Percentiles rank a stretch among this genome's conserved stretches.
These are phyloP conservation scores for Aspergillus tubingensis DNA, from an alignment of 2,329 filamentous ascomycete genomes.

Conservation along the genomic window DNA sequence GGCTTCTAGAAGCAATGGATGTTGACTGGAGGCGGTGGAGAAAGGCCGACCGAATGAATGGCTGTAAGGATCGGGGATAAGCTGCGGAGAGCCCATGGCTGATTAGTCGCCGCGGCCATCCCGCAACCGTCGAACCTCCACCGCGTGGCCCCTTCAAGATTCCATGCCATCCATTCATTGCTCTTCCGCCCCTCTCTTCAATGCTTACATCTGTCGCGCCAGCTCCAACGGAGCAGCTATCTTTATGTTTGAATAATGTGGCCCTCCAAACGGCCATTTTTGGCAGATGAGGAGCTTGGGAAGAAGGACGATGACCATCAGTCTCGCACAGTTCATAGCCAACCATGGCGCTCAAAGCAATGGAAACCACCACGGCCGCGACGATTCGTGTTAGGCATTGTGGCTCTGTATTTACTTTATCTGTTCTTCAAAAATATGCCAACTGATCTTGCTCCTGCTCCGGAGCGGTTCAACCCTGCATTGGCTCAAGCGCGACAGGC, in stretches of 20 bases:
- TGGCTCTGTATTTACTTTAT: constrained; percentile 58
- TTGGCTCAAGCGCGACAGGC: constrained; percentile 21
- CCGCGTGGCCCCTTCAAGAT: constrained; percentile 2
- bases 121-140: constrained; percentile 11
- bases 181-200: neutral
- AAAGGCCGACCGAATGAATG: neutral
- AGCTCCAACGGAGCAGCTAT: constrained; percentile 27
- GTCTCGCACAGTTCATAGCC: constrained; percentile 32
- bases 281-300: constrained; percentile 63
- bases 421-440: constrained; percentile 68
- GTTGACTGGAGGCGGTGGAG: neutral
- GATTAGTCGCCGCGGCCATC: constrained; percentile 6
- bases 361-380: constrained; percentile 45
- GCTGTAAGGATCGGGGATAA: constrained; percentile 6
- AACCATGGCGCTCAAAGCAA: constrained; percentile 35
- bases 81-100: neutral
- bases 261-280: constrained; percentile 45
- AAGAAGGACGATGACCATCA: constrained; percentile 66
- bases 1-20: constrained; percentile 1
- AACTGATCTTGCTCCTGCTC: constrained; percentile 44
- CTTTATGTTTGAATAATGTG: constrained; percentile 36
- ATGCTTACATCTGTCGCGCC: constrained; percentile 12
- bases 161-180: neutral
- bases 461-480: constrained; percentile 33
- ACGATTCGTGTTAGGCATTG: constrained; percentile 52